Base-by-base conservation (phyloP, 225 moss, liverwort and hornwort species). In the Lunularia cruciata region DNA sequence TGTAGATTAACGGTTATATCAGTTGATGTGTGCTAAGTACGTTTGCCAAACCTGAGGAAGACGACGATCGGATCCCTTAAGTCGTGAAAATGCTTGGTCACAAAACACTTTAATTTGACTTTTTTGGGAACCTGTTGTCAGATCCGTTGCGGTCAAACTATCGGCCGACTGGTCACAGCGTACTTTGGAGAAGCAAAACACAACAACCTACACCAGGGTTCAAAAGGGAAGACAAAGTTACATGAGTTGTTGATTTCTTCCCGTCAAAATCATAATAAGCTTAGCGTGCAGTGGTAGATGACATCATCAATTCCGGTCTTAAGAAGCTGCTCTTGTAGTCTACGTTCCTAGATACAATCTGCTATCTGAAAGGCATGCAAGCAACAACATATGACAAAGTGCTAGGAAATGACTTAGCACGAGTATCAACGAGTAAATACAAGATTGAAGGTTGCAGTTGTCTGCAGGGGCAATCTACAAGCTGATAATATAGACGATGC, bases 141-240 rank as follows among this genome's bases (percentile, higher is more conserved):
- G 72, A 76, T 98, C 96, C 73, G 86, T 88, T 42, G 96, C 91
- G 65, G 90, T 98, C 69, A 98, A 85, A 78, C 96, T 89, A 59
- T 98, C 96, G 45, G 93, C 90, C 52, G 96, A 92, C 69, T 98
- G 96, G 72, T 98, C 96, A 80, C 90, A 90, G 37, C 92, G 86
- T 78, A 85, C 92, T 73, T 98, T 98, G 55, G 96, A 98, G 78
- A 98, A 98, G 63, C 96, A 98, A 75, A 98, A 98, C 20, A 93
- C 91, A 64, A 98, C 96, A 47, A 98, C 91, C 91, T 94, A 87
- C 52, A 76, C 48, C 78, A 59, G 72, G 49, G 16, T 40, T 18
- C 38, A 69, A 63, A 19, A 42, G 42, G 26, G 75, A 26, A 70
- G 75, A 32, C 72, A 73, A 32, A 76, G 20, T 40, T 49, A 38